These are phyloP conservation scores for Davidsoniella virescens DNA, from an alignment of 2,329 filamentous ascomycete species.

Conservation along the genomic window DNA sequence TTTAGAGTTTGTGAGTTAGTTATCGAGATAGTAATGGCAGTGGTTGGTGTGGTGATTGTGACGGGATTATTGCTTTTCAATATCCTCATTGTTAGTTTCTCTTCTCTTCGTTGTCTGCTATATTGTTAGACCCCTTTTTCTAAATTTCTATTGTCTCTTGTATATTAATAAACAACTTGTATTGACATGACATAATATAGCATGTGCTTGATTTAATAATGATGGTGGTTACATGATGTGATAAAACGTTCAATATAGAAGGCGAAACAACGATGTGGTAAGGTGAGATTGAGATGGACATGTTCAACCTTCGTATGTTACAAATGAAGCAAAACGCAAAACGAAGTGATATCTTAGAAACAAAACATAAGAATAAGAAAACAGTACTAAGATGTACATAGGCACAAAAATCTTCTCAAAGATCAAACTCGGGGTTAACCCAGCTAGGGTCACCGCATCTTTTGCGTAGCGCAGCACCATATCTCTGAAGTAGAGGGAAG, in stretches of 20 bases:
- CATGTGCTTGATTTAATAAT: background rate
- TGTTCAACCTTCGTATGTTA: no score
- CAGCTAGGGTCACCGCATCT: conserved; percentile 24
- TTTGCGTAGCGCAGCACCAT: conserved; percentile 22
- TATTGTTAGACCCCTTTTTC: background rate
- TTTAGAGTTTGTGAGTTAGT: no score
- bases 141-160: conserved; percentile 2
- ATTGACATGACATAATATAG: background rate
- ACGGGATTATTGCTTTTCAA: background rate
- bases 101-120: conserved; percentile 8
- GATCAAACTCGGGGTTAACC: conserved; percentile 29
- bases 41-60: background rate
- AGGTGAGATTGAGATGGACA: no score
- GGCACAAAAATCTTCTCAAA: background rate
- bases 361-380: no score
- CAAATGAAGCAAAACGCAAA: no score
- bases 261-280: no score
- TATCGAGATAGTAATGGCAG: no score
- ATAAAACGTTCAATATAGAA: no score
- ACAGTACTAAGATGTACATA: background rate
- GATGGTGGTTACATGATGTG: no score
- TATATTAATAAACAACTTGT: background rate
- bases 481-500: conserved; percentile 25
- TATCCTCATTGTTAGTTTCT: background rate
- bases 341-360: no score